phyloP scores from a whole-genome alignment of 306 rosid species.

The Acmispon strigosus region DNA sequence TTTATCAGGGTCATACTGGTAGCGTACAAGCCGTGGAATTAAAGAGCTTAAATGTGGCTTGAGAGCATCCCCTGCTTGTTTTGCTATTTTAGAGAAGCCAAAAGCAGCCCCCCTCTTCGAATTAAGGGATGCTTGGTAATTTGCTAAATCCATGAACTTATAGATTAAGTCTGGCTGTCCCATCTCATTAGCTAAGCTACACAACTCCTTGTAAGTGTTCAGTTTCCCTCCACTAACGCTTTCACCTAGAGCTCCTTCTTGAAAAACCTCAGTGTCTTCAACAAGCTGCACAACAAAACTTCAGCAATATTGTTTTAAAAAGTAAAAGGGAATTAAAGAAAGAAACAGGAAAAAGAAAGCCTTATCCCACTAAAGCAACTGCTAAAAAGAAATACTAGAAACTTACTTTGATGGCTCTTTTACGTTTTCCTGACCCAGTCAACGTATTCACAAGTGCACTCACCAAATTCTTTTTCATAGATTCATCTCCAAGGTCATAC shows the following conservation, averaged over 20 bases:
- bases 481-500: conserved; percentile 87
- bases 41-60: conserved; percentile 67
- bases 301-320: background rate
- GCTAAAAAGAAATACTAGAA: conserved; percentile 7
- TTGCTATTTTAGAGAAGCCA: conserved; percentile 97
- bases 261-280: conserved; percentile 94
- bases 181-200: conserved; percentile 97
- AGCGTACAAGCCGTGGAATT: conserved; percentile 94
- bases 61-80: conserved; percentile 92
- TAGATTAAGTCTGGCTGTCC: conserved; percentile 96
- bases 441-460: conserved; percentile 80
- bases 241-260: conserved; percentile 86
- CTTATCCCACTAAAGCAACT: background rate
- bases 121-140: conserved; percentile 79
- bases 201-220: conserved; percentile 90
- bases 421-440: conserved; percentile 87
- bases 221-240: conserved; percentile 76
- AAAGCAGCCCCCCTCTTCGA: conserved; percentile 98
- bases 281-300: conserved; percentile 53
- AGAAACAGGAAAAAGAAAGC: background rate
- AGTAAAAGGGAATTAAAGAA: background rate
- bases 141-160: conserved; percentile 98
- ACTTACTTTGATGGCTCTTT: conserved; percentile 90
- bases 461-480: conserved; percentile 81
- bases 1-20: conserved; percentile 98